These are phyloP conservation scores for Cytospora leucostoma DNA, from an alignment of 2,329 filamentous ascomycete species.

Conservation along the genomic window DNA sequence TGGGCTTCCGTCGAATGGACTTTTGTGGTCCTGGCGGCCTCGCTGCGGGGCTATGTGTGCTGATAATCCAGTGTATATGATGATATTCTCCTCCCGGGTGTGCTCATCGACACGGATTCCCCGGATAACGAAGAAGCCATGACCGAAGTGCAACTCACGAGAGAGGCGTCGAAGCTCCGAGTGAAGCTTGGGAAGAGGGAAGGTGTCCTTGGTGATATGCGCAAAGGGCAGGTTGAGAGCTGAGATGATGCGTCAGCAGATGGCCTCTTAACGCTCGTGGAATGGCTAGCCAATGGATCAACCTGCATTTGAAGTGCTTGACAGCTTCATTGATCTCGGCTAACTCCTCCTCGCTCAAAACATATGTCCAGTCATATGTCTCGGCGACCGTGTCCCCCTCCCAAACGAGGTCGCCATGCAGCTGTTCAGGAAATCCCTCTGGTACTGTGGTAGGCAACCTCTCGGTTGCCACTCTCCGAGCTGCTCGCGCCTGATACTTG, in stretches of 20 bases:
- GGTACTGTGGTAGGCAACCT: slow-evolving; percentile 46
- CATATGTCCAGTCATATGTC: slow-evolving; percentile 56
- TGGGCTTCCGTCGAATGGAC: slow-evolving; percentile 42
- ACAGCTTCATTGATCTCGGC: slow-evolving; percentile 50
- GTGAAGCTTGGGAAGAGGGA: slow-evolving; percentile 56
- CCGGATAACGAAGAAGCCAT: slow-evolving; percentile 63
- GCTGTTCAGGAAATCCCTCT: slow-evolving; percentile 49
- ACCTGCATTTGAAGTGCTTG: slow-evolving; percentile 44
- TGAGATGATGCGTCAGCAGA: slow-evolving; percentile 26
- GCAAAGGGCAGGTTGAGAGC: slow-evolving; percentile 42
- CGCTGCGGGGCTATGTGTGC: slow-evolving; percentile 58
- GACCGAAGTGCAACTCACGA: slow-evolving; percentile 56
- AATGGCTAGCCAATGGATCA: too few relatives aligned
- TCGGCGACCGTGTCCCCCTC: slow-evolving; percentile 51
- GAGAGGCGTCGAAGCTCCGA: slow-evolving; percentile 52
- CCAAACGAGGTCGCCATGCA: slow-evolving; percentile 58
- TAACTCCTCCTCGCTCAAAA: slow-evolving; percentile 48
- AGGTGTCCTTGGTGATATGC: slow-evolving; percentile 51
- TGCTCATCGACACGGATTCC: slow-evolving; percentile 57
- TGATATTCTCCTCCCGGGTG: slow-evolving; percentile 57
- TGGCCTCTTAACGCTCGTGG: neutral
- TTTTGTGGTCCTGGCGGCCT: slow-evolving; percentile 52
- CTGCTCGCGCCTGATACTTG: slow-evolving; percentile 54
- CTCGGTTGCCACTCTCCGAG: slow-evolving; percentile 46
- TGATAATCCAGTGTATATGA: slow-evolving; percentile 61